Percentiles rank a stretch among this genome's conserved stretches.
These are phyloP conservation scores for Penicillium sp. DNA, from an alignment of 2,329 filamentous ascomycete genomes.

Conservation along the genomic window DNA sequence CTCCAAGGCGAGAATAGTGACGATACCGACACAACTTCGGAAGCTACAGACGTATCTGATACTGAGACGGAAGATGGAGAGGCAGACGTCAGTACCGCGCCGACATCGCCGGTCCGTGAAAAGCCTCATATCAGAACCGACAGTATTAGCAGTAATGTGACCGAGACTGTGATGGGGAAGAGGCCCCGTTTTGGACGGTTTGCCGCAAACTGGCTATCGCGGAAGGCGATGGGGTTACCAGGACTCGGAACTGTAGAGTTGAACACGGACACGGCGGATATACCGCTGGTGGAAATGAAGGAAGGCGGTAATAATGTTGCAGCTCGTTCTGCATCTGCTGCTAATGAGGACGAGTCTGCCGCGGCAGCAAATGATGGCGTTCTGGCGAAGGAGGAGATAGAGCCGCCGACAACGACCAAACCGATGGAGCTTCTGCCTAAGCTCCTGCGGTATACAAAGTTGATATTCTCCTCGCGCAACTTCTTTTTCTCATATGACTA, in stretches of 20 bases:
- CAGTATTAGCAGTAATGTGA: slow-evolving; percentile 64
- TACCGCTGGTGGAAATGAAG: slow-evolving; percentile 27
- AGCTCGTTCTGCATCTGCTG: slow-evolving; percentile 13
- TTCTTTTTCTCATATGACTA: slow-evolving; percentile 97
- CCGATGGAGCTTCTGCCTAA: slow-evolving; percentile 74
- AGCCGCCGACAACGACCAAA: slow-evolving; percentile 36
- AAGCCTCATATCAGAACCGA: slow-evolving; percentile 34
- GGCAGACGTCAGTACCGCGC: slow-evolving; percentile 32
- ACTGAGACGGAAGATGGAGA: slow-evolving; percentile 35
- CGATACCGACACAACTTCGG: slow-evolving; percentile 35
- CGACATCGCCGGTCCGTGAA: slow-evolving; percentile 35
- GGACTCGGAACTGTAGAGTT: slow-evolving; percentile 67
- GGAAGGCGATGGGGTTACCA: slow-evolving; percentile 77
- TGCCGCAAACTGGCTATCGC: slow-evolving; percentile 88
- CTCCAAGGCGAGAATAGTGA: slow-evolving; percentile 47
- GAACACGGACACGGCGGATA: slow-evolving; percentile 48
- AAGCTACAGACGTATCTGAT: slow-evolving; percentile 32
- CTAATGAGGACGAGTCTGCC: slow-evolving; percentile 21
- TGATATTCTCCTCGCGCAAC: slow-evolving; percentile 82
- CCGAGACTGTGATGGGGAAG: slow-evolving; percentile 83
- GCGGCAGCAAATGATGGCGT: slow-evolving; percentile 8
- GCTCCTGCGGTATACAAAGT: slow-evolving; percentile 78
- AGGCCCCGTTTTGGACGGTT: slow-evolving; percentile 87
- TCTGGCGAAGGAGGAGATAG: slow-evolving; percentile 10
- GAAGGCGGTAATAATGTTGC: slow-evolving; percentile 8